These are phyloP conservation scores for Epichloe glyceriae DNA, from an alignment of 2,329 filamentous ascomycete genomes.

Conservation along the genomic window DNA sequence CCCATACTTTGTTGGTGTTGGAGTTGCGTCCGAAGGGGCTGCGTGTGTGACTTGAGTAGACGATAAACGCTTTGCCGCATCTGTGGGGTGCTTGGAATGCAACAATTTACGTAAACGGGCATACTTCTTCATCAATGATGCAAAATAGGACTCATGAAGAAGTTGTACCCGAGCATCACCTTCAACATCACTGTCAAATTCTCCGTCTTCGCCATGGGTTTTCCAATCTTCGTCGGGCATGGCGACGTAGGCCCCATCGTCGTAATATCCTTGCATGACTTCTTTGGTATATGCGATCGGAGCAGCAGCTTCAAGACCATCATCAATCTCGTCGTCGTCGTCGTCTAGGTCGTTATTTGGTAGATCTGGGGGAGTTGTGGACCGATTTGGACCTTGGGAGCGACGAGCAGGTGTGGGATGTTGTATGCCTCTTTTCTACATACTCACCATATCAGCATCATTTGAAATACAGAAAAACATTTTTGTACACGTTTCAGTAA, in stretches of 20 bases:
- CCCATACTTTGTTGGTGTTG: conserved; percentile 38
- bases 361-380: conserved; percentile 33
- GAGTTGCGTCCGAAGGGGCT: conserved; percentile 38
- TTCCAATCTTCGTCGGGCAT: conserved; percentile 29
- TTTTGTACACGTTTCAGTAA: conserved; percentile 2
- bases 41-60: conserved; percentile 42
- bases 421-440: conserved; percentile 59
- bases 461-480: background rate
- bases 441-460: conserved; percentile 39
- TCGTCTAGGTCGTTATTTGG: conserved; percentile 18
- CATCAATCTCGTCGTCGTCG: conserved; percentile 19
- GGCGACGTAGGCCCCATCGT: conserved; percentile 69
- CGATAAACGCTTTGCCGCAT: conserved; percentile 39
- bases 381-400: conserved; percentile 40
- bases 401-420: conserved; percentile 60
- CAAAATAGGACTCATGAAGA: conserved; percentile 55
- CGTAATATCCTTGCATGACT: conserved; percentile 52
- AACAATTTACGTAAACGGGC: conserved; percentile 48
- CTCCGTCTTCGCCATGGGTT: conserved; percentile 13
- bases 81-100: conserved; percentile 37
- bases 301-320: conserved; percentile 13
- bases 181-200: conserved; percentile 13
- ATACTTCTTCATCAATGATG: conserved; percentile 53
- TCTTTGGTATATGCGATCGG: conserved; percentile 34
- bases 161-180: conserved; percentile 17